Conservation (phyloP, 2,329 filamentous ascomycete species). For the Emericellopsis cladophorae region DNA sequence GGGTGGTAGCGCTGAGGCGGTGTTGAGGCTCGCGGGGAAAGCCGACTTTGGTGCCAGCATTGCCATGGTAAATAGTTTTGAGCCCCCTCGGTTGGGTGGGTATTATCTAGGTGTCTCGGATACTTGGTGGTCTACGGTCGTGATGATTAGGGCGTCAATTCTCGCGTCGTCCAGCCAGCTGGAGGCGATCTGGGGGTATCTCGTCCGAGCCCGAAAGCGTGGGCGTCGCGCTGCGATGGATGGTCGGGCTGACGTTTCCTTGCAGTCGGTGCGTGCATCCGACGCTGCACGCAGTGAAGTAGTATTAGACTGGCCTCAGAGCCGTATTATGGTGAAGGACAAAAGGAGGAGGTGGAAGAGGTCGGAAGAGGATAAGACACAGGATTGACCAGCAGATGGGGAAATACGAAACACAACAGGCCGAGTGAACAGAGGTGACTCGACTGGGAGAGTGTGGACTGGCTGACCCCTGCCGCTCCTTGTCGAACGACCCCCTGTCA, state of each 20-base stretch:
- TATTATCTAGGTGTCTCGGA: background rate
- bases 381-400: background rate
- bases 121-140: no score
- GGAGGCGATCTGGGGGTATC: background rate
- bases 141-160: background rate
- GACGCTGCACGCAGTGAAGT: no score
- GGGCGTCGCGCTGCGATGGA: no score
- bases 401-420: background rate
- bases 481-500: no score
- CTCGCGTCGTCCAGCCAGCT: slow-evolving; percentile 1
- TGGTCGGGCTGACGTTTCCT: background rate
- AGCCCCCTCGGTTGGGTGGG: background rate
- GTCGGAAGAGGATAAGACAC: background rate
- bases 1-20: slow-evolving; percentile 30
- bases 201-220: no score
- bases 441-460: no score
- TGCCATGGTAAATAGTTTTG: slow-evolving; percentile 44
- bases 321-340: background rate
- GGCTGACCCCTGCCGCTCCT: no score
- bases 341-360: background rate
- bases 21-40: slow-evolving; percentile 42
- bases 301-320: background rate
- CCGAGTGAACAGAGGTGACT: no score
- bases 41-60: slow-evolving; percentile 68
- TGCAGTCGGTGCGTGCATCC: background rate